Base-by-base conservation (phyloP, 108 stramenopile species). In the Nitzschia putrida region DNA sequence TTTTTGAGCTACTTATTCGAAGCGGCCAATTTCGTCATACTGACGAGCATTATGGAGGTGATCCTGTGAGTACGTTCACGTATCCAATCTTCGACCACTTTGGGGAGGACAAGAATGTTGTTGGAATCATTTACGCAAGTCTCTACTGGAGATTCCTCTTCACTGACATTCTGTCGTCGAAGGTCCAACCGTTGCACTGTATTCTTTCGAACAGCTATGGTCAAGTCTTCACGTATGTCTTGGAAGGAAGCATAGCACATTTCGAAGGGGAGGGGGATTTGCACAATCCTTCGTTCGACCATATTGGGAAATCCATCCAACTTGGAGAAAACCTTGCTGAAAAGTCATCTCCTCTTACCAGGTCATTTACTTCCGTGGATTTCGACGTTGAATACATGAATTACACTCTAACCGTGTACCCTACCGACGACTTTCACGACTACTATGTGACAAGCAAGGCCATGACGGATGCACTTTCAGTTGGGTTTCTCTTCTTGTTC, bases 101-200 rank as follows among this genome's bases (percentile, higher is more conserved):
- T 21, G 21, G 8, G 10, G 40, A 68, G 24, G 13, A 43, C 0
- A 23, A 29, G 23, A 8, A 64, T 23, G 43, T 76, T 7, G 68
- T 77, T 3, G 76, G 68, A 8, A 7, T 54, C 6, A 22, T 64
- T 25, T 45, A 44, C n/a, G 40, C 43, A 9, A 18, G 64, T 13
- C 8, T 77, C 8, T 20, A 50, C 16, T 71, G 69, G 69, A 53
- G 68, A 18, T 20, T 11, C n/a, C 72, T 69, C 11, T 49, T 80
- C n/a, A 40, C 20, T 8, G 61, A 74, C 25, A 20, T 80, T 44
- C 52, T 80, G 6, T 57, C 73, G 8, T 24, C 26, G 22, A 43
- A 49, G 2, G 12, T 63, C 24, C 1, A 26, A 8, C 57, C 47
- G 0, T 61, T 79, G 11, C 25, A 53, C 37, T 37, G 18, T 53